Evolutionary conservation across 225 moss, liverwort and hornwort genomes (phyloP).

Genomic region (Marchantia paleacea): DNA sequence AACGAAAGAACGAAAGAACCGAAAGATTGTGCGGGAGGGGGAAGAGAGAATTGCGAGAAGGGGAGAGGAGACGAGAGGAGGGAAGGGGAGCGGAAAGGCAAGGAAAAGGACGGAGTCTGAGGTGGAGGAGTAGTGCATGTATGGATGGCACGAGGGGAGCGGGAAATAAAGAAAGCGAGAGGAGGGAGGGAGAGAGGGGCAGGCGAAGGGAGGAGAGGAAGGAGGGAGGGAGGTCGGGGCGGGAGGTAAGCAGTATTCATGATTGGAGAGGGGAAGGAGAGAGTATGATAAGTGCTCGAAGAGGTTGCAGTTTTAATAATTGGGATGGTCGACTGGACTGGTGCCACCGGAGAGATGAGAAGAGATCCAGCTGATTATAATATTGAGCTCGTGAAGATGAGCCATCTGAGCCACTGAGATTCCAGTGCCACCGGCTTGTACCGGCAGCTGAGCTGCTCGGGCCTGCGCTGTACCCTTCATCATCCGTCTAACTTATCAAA

Average conservation of each 20-base stretch:
- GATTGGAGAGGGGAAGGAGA: slow-evolving; percentile 11
- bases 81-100: neutral
- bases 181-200: neutral
- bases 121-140: neutral
- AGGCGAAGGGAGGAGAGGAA: neutral
- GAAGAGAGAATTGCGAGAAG: neutral
- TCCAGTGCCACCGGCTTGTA: neutral
- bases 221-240: neutral
- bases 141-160: slow-evolving; percentile 15
- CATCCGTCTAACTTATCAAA: no score
- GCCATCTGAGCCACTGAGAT: neutral
- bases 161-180: slow-evolving; percentile 23
- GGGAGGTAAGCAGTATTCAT: slow-evolving; percentile 17
- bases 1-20: slow-evolving; percentile 22
- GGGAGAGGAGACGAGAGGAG: neutral
- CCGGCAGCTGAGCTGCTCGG: neutral
- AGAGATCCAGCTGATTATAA: neutral
- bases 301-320: slow-evolving; percentile 25
- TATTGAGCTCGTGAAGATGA: neutral
- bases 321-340: slow-evolving; percentile 1
- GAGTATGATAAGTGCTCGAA: slow-evolving; percentile 18
- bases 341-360: neutral
- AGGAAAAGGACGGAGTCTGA: neutral
- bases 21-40: slow-evolving; percentile 8
- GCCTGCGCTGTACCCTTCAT: neutral